Conservation (phyloP, 768 basidiomycete genomes). For the Mycena sanguinolenta region DNA sequence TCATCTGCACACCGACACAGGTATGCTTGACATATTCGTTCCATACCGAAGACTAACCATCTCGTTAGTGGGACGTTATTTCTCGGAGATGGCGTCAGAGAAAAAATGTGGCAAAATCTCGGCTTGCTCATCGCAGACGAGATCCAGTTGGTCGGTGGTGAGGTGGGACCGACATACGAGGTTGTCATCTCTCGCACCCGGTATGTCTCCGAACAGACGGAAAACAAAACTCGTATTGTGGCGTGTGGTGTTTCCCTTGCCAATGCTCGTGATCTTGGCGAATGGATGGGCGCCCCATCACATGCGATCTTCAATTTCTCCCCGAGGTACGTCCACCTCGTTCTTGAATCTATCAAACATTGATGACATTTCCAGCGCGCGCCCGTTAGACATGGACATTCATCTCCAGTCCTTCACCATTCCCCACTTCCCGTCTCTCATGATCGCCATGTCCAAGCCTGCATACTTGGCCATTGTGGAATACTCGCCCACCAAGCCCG, state of each 20-base stretch:
- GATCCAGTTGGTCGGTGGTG: slow-evolving; percentile 93
- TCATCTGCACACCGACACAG: slow-evolving; percentile 94
- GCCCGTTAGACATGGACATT: slow-evolving; percentile 97
- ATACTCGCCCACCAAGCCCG: slow-evolving; percentile 86
- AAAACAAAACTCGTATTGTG: slow-evolving; percentile 92
- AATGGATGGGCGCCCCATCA: slow-evolving; percentile 96
- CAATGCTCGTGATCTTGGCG: slow-evolving; percentile 94
- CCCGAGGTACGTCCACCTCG: slow-evolving; percentile 69
- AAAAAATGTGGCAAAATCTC: slow-evolving; percentile 95
- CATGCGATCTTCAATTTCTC: slow-evolving; percentile 99
- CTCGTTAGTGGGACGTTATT: slow-evolving; percentile 89
- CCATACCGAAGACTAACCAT: slow-evolving; percentile 6
- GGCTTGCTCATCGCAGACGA: slow-evolving; percentile 96
- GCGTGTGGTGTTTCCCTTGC: slow-evolving; percentile 96
- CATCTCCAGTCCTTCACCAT: slow-evolving; percentile 96
- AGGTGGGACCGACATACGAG: slow-evolving; percentile 96
- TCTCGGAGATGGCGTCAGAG: slow-evolving; percentile 96
- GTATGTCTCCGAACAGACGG: slow-evolving; percentile 95
- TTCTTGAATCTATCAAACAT: not conserved
- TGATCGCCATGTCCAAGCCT: slow-evolving; percentile 99
- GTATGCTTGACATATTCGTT: slow-evolving; percentile 50
- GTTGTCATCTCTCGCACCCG: slow-evolving; percentile 96
- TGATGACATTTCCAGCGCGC: slow-evolving; percentile 68
- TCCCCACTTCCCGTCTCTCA: slow-evolving; percentile 98
- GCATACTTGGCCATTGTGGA: slow-evolving; percentile 94